phyloP scores from a whole-genome alignment of 345 rosid genomes.

The Salix viminalis region DNA sequence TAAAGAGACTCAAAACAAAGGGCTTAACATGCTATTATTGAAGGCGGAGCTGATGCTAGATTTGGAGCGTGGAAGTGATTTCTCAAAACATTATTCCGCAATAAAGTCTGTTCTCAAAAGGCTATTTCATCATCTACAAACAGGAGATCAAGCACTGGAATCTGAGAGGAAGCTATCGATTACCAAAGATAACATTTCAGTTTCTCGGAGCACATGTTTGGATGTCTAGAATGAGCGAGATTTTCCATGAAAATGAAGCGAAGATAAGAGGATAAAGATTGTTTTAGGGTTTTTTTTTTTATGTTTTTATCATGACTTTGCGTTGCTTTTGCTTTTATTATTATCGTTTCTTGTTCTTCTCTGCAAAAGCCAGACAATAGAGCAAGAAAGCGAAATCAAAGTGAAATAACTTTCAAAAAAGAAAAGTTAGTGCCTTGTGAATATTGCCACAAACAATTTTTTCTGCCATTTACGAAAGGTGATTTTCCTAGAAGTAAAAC shows the following conservation, averaged over 20 bases:
- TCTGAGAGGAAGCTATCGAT: conserved; percentile 35
- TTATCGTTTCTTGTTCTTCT: not conserved
- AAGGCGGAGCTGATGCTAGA: too few relatives aligned
- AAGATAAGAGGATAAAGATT: not conserved
- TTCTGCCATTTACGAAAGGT: too few relatives aligned
- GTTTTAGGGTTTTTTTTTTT: conserved; percentile 21
- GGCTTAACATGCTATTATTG: too few relatives aligned
- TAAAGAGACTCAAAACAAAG: too few relatives aligned
- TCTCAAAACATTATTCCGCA: too few relatives aligned
- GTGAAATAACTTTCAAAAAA: not conserved
- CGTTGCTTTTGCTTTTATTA: not conserved
- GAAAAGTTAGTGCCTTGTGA: not conserved
- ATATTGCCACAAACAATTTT: too few relatives aligned
- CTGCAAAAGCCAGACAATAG: not conserved
- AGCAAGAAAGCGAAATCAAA: not conserved
- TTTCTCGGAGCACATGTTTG: conserved; percentile 33
- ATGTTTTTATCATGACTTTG: not conserved
- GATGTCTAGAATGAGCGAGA: conserved; percentile 47
- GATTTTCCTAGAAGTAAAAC: too few relatives aligned
- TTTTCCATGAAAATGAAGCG: conserved; percentile 49
- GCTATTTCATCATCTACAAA: conserved; percentile 27
- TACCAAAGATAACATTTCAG: conserved; percentile 12
- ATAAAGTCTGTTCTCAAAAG: too few relatives aligned
- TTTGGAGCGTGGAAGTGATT: too few relatives aligned
- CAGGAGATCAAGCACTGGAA: conserved; percentile 88